phyloP scores from a whole-genome alignment of 371 early-diverging fungal species.

The Actinomucor elegans region DNA sequence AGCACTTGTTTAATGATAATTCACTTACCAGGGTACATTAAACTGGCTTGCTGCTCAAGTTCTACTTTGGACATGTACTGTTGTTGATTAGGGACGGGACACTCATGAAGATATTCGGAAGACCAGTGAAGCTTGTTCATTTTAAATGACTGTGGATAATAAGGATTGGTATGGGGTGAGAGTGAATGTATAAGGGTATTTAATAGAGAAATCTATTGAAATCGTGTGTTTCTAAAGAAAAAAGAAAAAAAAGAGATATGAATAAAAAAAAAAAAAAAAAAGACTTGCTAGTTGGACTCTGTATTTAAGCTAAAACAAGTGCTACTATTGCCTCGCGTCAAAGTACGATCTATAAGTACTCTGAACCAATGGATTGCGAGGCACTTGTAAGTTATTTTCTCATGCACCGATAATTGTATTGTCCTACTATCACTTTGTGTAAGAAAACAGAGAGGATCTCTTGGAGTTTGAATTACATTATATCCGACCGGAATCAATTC shows the following conservation, averaged over 20 bases:
- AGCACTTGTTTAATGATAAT: too few species aligned
- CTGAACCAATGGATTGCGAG: constrained; percentile 4
- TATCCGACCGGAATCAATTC: constrained; percentile 12
- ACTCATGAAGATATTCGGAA: constrained; percentile 37
- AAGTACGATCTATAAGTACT: constrained; percentile 4
- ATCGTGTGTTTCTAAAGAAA: neutral
- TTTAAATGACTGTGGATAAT: neutral
- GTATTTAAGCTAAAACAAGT: neutral
- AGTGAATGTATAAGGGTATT: constrained; percentile 2
- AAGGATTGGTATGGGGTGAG: constrained; percentile 10
- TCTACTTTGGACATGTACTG: constrained; percentile 17
- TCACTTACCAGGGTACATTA: constrained; percentile 37
- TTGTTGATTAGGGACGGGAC: constrained; percentile 24
- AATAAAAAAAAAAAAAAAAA: constrained; percentile 1
- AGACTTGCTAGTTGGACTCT: constrained; percentile 7
- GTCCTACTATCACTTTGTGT: constrained; percentile 3
- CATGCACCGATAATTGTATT: constrained; percentile 8
- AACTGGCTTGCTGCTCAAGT: constrained; percentile 23
- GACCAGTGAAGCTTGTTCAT: constrained; percentile 17
- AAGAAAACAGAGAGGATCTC: neutral
- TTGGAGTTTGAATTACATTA: neutral
- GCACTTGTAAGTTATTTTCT: constrained; percentile 1
- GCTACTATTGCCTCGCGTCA: constrained; percentile 3
- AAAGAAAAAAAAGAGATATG: constrained; percentile 5
- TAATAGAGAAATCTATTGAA: neutral